Conservation (phyloP, 2,329 filamentous ascomycete species). For the Colletotrichum coccodes region DNA sequence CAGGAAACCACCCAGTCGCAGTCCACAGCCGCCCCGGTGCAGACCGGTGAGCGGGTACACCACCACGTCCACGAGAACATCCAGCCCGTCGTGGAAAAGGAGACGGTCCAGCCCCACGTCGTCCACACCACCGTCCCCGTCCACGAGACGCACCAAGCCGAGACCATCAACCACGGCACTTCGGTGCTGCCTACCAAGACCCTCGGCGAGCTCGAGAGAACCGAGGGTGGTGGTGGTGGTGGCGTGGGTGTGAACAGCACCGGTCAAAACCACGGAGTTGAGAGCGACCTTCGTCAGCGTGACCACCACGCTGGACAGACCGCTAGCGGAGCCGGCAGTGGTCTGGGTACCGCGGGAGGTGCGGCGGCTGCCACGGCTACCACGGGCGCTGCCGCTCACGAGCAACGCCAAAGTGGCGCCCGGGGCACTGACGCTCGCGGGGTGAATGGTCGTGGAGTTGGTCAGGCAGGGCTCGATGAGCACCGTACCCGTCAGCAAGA, state of each 20-base stretch:
- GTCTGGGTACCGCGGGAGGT: no score
- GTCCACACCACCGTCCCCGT: slow-evolving; percentile 71
- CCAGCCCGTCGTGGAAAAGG: slow-evolving; percentile 69
- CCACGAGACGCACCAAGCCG: slow-evolving; percentile 71
- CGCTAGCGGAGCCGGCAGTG: no score
- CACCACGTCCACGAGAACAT: slow-evolving; percentile 63
- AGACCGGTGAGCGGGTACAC: not conserved
- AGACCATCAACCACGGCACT: slow-evolving; percentile 68
- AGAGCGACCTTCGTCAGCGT: no score
- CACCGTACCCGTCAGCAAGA: not conserved
- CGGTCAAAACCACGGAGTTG: no score
- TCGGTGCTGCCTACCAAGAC: slow-evolving; percentile 66
- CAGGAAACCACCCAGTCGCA: no score
- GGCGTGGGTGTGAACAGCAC: slow-evolving; percentile 6
- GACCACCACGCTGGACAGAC: no score
- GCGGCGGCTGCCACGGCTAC: no score
- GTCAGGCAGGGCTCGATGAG: not conserved
- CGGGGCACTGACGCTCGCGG: no score
- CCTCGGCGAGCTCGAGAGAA: slow-evolving; percentile 67
- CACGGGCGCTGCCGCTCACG: no score
- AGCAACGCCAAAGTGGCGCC: no score
- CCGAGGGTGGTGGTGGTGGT: slow-evolving; percentile 51
- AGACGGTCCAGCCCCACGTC: slow-evolving; percentile 67
- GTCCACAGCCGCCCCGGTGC: not conserved
- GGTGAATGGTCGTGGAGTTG: no score